Percentiles rank a stretch among this genome's conserved stretches.
Conservation (phyloP, 805 yeast species). For the Myxozyma geophila region DNA sequence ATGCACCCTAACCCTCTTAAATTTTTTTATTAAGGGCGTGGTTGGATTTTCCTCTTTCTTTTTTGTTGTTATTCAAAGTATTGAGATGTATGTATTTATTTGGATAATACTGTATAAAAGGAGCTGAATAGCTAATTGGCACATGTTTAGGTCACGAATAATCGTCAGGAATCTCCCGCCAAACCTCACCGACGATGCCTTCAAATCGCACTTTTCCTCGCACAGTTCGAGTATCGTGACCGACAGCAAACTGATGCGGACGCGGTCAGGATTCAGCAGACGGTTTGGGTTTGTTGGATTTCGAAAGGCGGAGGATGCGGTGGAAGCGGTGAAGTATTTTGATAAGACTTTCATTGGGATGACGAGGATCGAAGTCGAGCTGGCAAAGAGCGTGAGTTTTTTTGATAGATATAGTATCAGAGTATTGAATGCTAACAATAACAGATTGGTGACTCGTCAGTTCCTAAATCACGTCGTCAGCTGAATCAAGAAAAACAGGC, state of each 20-base stretch:
- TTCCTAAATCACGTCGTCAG: constrained; percentile 16
- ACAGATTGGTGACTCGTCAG: constrained; percentile 27
- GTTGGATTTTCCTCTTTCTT: neutral
- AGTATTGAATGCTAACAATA: neutral
- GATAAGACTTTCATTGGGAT: constrained; percentile 83
- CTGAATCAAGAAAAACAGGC: neutral
- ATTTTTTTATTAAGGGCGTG: neutral
- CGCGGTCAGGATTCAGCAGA: constrained; percentile 83
- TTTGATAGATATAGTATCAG: neutral
- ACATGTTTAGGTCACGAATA: constrained; percentile 67
- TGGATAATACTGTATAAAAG: neutral
- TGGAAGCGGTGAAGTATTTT: constrained; percentile 73
- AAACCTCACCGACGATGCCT: constrained; percentile 73
- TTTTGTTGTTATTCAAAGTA: neutral
- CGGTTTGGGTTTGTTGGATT: constrained; percentile 93
- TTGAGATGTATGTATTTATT: too few relatives aligned
- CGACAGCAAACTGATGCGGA: constrained; percentile 84
- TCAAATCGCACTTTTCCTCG: constrained; percentile 65
- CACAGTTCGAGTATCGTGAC: constrained; percentile 63
- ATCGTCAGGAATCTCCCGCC: constrained; percentile 89
- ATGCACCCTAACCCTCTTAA: constrained; percentile 13
- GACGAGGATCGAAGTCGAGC: constrained; percentile 71
- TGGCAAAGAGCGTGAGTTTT: constrained; percentile 65
- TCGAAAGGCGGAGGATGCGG: constrained; percentile 73
- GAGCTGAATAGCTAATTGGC: neutral